These are phyloP conservation scores for Cercospora citrullina DNA, from an alignment of 2,329 filamentous ascomycete genomes.

Conservation along the genomic window DNA sequence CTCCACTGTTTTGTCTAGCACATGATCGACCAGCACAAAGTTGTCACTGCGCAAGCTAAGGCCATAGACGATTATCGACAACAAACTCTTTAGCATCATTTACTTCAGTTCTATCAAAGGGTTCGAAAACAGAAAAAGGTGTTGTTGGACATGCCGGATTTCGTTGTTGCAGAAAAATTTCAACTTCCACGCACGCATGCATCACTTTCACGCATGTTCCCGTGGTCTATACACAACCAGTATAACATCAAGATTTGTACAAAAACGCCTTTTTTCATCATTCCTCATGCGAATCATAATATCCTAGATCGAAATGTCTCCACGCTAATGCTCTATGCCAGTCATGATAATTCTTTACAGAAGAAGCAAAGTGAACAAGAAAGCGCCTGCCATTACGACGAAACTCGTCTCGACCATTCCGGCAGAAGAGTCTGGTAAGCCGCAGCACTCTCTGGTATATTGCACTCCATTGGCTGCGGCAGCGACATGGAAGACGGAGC, in stretches of 20 bases:
- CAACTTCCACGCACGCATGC: too few relatives aligned
- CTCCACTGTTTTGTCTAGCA: background rate
- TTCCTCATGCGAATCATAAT: background rate
- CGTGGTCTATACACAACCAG: background rate
- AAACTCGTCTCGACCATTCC: constrained; percentile 13
- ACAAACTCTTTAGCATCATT: background rate
- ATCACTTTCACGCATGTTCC: background rate
- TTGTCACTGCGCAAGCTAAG: background rate
- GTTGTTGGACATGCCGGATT: background rate
- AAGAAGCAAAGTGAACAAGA: constrained; percentile 15
- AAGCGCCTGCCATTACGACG: constrained; percentile 16
- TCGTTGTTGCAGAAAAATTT: too few relatives aligned
- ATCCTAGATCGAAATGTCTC: background rate
- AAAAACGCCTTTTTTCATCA: background rate
- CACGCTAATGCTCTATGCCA: background rate
- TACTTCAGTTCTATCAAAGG: background rate
- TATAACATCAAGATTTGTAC: background rate
- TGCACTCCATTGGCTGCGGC: constrained; percentile 71
- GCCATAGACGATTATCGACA: background rate
- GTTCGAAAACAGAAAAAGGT: background rate
- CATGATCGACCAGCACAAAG: background rate
- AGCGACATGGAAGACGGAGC: constrained; percentile 75
- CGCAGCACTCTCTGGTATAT: constrained; percentile 63
- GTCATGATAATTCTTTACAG: background rate
- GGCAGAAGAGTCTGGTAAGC: constrained; percentile 32